A percentile compares a stretch with the other conserved stretches of the same genome.
Evolutionary conservation across 2,329 filamentous ascomycete genomes (phyloP).

Genomic region (Microcyclospora tardicrescens): DNA sequence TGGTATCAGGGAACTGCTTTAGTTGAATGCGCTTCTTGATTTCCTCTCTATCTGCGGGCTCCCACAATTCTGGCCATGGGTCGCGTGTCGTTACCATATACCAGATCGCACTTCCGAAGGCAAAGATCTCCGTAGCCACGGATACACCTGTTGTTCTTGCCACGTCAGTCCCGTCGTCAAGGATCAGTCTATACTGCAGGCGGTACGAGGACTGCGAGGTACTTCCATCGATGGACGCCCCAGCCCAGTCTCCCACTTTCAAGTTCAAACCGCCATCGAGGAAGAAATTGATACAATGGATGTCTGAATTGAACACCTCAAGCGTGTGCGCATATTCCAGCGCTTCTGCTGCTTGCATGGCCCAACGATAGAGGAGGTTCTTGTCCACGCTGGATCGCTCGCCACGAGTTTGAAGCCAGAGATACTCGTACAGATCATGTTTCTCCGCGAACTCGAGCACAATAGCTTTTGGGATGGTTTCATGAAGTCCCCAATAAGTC

Average conservation of each 20-base stretch:
- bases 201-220: too few species aligned
- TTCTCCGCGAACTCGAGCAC: slow-evolving; percentile 2
- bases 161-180: too few species aligned
- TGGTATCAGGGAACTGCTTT: too few species aligned
- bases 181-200: too few species aligned
- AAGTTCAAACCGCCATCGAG: slow-evolving; percentile 2
- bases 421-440: slow-evolving; percentile 1
- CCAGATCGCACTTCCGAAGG: too few species aligned
- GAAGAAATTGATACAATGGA: slow-evolving; percentile 5
- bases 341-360: slow-evolving; percentile 2
- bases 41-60: too few species aligned
- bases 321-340: slow-evolving; percentile 3
- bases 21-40: too few species aligned
- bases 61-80: too few species aligned
- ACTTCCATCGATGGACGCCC: slow-evolving; percentile 5
- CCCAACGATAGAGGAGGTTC: slow-evolving; percentile 2
- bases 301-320: slow-evolving; percentile 2
- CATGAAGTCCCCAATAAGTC: slow-evolving; percentile 3
- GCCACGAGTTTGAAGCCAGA: not conserved
- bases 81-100: too few species aligned
- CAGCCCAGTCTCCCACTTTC: slow-evolving; percentile 8
- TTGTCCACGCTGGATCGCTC: not conserved
- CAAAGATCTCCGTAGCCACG: too few species aligned
- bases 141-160: too few species aligned
- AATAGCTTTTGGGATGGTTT: not conserved